Conservation (phyloP, 257 asterid genomes). For the Linaria vulgaris region DNA sequence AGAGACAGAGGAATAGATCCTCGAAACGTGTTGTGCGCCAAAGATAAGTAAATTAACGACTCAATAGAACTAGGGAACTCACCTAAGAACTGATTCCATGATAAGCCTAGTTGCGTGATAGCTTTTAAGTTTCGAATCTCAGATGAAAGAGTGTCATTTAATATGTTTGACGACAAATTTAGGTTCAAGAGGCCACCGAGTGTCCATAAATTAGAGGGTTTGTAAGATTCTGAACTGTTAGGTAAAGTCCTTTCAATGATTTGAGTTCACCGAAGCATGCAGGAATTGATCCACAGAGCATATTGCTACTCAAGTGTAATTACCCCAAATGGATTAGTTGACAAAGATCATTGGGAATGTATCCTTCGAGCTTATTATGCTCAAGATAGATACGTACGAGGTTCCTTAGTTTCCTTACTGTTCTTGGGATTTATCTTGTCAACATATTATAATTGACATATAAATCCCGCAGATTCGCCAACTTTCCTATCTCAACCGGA, state of each 20-base stretch:
- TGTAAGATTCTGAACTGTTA: constrained; percentile 28
- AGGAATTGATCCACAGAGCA: constrained; percentile 37
- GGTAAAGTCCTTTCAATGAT: constrained; percentile 26
- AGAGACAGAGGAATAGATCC: constrained; percentile 33
- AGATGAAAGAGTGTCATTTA: constrained; percentile 28
- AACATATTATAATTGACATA: constrained; percentile 30
- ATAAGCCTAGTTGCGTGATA: constrained; percentile 27
- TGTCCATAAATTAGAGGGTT: constrained; percentile 30
- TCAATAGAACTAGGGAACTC: constrained; percentile 35
- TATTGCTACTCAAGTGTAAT: constrained; percentile 29
- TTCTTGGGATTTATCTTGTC: constrained; percentile 33
- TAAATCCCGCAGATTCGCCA: constrained; percentile 34
- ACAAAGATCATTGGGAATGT: constrained; percentile 34
- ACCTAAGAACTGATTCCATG: constrained; percentile 39
- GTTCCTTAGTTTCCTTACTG: constrained; percentile 27
- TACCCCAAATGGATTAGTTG: constrained; percentile 31
- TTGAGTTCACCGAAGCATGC: constrained; percentile 36
- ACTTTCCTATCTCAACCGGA: constrained; percentile 40
- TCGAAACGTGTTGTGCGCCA: constrained; percentile 31
- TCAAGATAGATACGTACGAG: constrained; percentile 30
- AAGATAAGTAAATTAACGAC: constrained; percentile 25
- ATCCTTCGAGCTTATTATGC: constrained; percentile 30
- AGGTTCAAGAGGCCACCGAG: constrained; percentile 30
- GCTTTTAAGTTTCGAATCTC: constrained; percentile 27
- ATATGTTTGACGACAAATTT: constrained; percentile 28